Percentiles rank a stretch among this genome's conserved stretches.
These are phyloP conservation scores for Pilasporangium apinafurcum DNA, from an alignment of 352 stramenopile species.

Conservation along the genomic window DNA sequence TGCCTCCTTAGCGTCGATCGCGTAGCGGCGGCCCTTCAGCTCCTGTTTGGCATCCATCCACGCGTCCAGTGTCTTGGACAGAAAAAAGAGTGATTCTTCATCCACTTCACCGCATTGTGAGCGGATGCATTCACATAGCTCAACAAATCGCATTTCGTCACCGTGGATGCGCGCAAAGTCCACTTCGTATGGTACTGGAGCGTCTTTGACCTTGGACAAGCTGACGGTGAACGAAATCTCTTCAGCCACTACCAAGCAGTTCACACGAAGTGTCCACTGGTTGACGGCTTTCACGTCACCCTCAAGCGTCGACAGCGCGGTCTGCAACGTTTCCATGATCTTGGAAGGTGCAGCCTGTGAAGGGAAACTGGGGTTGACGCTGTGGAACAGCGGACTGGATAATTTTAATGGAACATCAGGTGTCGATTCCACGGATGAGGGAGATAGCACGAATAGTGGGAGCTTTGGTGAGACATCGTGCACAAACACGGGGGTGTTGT, in stretches of 20 bases:
- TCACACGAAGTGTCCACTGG: constrained; percentile 37
- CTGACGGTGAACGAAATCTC: constrained; percentile 53
- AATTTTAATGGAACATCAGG: constrained; percentile 52
- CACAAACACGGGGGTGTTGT: constrained; percentile 15
- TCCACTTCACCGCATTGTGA: constrained; percentile 51
- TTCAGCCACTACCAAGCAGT: constrained; percentile 59
- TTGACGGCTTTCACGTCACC: constrained; percentile 27
- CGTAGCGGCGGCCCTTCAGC: constrained; percentile 38
- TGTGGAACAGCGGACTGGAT: constrained; percentile 29
- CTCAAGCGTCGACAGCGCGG: constrained; percentile 24
- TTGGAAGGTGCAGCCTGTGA: constrained; percentile 23
- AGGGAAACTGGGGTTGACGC: constrained; percentile 47
- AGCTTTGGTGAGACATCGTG: constrained; percentile 1
- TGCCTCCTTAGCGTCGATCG: constrained; percentile 45
- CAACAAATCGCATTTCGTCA: constrained; percentile 48
- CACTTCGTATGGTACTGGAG: constrained; percentile 32
- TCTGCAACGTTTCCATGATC: constrained; percentile 47
- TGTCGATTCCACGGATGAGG: constrained; percentile 21
- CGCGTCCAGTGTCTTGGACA: constrained; percentile 35
- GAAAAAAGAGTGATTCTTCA: constrained; percentile 44
- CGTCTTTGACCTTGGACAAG: constrained; percentile 29
- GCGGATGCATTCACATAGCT: constrained; percentile 47
- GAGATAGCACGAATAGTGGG: constrained; percentile 34
- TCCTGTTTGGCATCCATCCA: constrained; percentile 55
- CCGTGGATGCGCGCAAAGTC: constrained; percentile 45